Percentiles rank a stretch among this genome's conserved stretches.
Conservation (phyloP, 2,329 filamentous ascomycete genomes). For the Exophiala spinifera region DNA sequence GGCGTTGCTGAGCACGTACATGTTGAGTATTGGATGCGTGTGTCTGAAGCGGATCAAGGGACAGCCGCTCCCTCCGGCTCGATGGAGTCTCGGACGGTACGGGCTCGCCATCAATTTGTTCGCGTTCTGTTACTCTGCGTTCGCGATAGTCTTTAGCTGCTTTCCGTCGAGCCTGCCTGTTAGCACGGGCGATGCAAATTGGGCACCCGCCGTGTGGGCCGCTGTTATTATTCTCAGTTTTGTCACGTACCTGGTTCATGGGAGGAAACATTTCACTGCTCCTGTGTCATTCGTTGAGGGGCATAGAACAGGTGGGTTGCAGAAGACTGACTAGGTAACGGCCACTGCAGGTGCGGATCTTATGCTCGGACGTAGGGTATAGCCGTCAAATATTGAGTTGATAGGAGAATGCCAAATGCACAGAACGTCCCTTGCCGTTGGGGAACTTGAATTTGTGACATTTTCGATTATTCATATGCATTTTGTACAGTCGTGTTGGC, state of each 20-base stretch:
- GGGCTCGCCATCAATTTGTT: constrained; percentile 42
- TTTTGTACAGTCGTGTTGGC: too few relatives aligned
- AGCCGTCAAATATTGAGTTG: too few relatives aligned
- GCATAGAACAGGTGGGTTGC: constrained; percentile 11
- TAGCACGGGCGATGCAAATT: constrained; percentile 16
- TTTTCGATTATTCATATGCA: too few relatives aligned
- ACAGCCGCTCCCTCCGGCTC: constrained; percentile 42
- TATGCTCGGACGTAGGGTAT: too few relatives aligned
- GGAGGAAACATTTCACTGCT: constrained; percentile 17
- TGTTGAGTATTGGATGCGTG: constrained; percentile 48
- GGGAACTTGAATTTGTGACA: too few relatives aligned
- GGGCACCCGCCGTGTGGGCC: constrained; percentile 21
- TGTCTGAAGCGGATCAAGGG: constrained; percentile 43
- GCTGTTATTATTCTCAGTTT: constrained; percentile 16
- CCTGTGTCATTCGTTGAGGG: constrained; percentile 27
- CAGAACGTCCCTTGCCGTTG: too few relatives aligned
- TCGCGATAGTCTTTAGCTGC: constrained; percentile 33
- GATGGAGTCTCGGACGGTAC: constrained; percentile 46
- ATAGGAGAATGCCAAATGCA: too few relatives aligned
- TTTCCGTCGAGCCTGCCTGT: constrained; percentile 32
- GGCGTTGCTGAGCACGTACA: constrained; percentile 43
- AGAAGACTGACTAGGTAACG: constrained; percentile 4
- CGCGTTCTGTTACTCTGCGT: constrained; percentile 31
- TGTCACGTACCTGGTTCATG: constrained; percentile 22
- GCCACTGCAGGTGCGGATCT: background rate